phyloP scores from a whole-genome alignment of 345 rosid species.

The Dipteronia sinensis region DNA sequence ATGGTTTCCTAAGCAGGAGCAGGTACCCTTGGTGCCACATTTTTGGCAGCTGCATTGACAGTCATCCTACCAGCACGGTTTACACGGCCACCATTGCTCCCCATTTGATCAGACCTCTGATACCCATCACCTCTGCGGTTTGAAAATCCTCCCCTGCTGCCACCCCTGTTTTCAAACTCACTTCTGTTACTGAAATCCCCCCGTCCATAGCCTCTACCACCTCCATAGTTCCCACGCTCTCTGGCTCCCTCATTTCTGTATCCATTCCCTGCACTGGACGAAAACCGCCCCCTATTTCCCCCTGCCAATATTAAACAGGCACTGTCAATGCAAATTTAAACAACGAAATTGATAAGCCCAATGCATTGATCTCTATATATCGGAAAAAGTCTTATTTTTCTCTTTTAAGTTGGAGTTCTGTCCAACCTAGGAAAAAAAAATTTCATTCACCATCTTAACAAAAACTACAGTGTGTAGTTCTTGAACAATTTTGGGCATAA shows the following conservation, averaged over 20 bases:
- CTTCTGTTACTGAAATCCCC: conserved; percentile 54
- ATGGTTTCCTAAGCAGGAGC: conserved; percentile 48
- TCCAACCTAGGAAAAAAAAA: too few species aligned
- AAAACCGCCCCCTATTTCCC: conserved; percentile 60
- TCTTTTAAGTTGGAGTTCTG: not conserved
- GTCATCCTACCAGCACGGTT: conserved; percentile 43
- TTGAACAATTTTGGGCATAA: not conserved
- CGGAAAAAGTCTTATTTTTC: not conserved
- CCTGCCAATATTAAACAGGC: conserved; percentile 44
- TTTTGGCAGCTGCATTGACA: conserved; percentile 40
- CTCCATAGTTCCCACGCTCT: conserved; percentile 73
- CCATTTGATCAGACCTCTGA: conserved; percentile 46
- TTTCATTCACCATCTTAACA: not conserved
- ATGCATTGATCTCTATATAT: not conserved
- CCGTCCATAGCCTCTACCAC: conserved; percentile 64
- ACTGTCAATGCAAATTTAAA: not conserved
- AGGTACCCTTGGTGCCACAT: conserved; percentile 46
- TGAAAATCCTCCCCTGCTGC: conserved; percentile 60
- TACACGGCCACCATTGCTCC: conserved; percentile 44
- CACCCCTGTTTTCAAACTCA: conserved; percentile 69
- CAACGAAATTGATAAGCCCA: not conserved
- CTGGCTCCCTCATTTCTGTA: conserved; percentile 75
- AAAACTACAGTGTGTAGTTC: not conserved
- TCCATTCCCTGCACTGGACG: conserved; percentile 58
- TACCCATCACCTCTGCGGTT: conserved; percentile 70